Evolutionary conservation across 768 basidiomycete species (phyloP), one percentile per base, ranked within the genome.

Genomic region (Cystofilobasidium ferigula): DNA sequence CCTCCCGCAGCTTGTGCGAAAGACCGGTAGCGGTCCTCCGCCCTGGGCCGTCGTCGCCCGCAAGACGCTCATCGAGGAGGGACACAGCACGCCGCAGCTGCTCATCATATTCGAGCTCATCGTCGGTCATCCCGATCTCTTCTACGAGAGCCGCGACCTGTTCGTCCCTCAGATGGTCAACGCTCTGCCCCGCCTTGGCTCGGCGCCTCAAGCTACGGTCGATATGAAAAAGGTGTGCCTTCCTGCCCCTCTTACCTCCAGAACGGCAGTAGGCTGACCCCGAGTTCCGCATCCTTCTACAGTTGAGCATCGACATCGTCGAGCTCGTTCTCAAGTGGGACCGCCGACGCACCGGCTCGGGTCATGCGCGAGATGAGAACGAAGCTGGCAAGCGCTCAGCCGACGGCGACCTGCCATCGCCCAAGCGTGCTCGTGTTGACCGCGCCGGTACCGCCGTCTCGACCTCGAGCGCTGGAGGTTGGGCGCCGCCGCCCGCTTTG

Each of bases 271-370:
- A 26, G 43, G n/a, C 54, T 43, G 20, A 36, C 43, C 8, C 26
- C 10, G 22, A 18, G 12, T 18, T 32, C 43, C 48, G 7, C n/a
- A 20, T 24, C 24, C 34, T 16, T 34, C 2, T n/a, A n/a, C 56
- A 67, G 26, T 78, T 98, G 47, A 89, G 90, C 26, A 82, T 97
- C 64, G 95, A 99, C 67, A 83, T 93, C 40, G 80, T 93, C 18
- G 91, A 95, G 74, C 84, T 92, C 45, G 86, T 99, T 40, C 89
- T 91, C 72, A 82, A 85, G 47, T 99, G 95, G 95, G 95, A 98
- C 74, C 73, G 73, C 69, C 71, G 73, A 56, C 73, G 79, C 26
- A 67, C 75, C 9, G 72, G 72, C 7, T 69, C 68, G 30, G 73
- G 73, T 22, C 61, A 61, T 40, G 24, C 67, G 5, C 58, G 73